Evolutionary conservation across 225 moss, liverwort and hornwort genomes (phyloP), one percentile per base, ranked within the genome.

Genomic region (Thuidium tamariscinum): DNA sequence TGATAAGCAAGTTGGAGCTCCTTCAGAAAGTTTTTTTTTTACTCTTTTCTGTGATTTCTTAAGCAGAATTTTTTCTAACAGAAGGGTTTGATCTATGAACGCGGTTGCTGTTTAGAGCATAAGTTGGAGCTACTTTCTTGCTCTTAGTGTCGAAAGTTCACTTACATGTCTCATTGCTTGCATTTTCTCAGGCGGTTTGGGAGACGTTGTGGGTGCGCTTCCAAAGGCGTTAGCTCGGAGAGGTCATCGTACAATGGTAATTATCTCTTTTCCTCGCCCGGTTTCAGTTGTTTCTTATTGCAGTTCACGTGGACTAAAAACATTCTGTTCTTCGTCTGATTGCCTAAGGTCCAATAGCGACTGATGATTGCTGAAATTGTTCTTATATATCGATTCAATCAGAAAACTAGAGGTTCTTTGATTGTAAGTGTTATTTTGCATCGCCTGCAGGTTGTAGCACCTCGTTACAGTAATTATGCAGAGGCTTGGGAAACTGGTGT

Each of bases 161-260:
- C 59, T 75, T 84, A 85, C 56, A 22, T 80, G 34, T 73, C 63
- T 80, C 63, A 36, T 79, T 74, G 63, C 37, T 86, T 89, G 82
- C 83, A 61, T 78, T 83, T 89, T 77, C 72, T 86, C 88, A 96
- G 96, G 96, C 86, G 96, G 96, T 80, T 90, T 96, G 91, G 96
- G 96, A 85, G 96, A 96, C 89, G 96, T 96, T 68, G 95, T 94
- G 52, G 96, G 96, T 89, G 96, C 96, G 79, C 92, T 96, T 83
- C 96, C 96, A 20, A 96, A 95, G 84, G 96, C 95, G 60, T 88
- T 96, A 89, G 94, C 95, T 70, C 92, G 96, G 61, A 88, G 96
- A 90, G 96, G 96, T 32, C 96, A 96, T 90, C 95, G 96, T 72
- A 94, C 93, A 60, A 96, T 96, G 96, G 96, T 96, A 89, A 51